Conservation (phyloP, 164 flowering plant species). For the Chimonanthus praecox region DNA sequence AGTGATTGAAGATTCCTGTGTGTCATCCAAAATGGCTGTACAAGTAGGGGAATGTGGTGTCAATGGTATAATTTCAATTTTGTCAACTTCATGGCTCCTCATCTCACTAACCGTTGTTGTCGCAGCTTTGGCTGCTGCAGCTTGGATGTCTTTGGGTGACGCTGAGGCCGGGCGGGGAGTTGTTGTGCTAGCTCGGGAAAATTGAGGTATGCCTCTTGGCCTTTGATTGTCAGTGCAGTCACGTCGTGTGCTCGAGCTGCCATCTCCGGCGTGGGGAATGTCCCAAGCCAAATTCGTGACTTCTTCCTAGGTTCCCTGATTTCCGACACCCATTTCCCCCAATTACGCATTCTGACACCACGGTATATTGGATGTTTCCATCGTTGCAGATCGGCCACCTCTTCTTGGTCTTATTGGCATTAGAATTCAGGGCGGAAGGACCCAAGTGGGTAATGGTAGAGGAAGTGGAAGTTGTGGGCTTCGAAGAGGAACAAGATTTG, state of each 20-base stretch:
- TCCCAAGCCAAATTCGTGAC: conserved; percentile 64
- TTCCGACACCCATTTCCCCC: conserved; percentile 71
- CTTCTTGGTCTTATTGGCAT: conserved; percentile 8
- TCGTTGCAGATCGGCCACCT: conserved; percentile 9
- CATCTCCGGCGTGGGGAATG: conserved; percentile 56
- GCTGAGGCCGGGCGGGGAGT: conserved; percentile 48
- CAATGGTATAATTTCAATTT: conserved; percentile 5
- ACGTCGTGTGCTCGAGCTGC: conserved; percentile 71
- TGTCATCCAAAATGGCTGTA: conserved; percentile 7
- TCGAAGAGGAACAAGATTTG: conserved; percentile 7
- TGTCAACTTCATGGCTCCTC: background rate
- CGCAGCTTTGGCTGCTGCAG: conserved; percentile 51
- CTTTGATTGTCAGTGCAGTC: conserved; percentile 53
- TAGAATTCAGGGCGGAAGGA: background rate
- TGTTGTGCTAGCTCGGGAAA: conserved; percentile 45
- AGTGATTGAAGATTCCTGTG: conserved; percentile 8
- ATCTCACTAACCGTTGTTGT: conserved; percentile 14
- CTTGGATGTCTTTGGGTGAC: conserved; percentile 48
- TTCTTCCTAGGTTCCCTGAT: conserved; percentile 59
- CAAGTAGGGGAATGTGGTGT: too few relatives aligned
- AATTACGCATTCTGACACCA: conserved; percentile 51
- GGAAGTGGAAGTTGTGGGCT: conserved; percentile 6
- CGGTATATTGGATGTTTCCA: conserved; percentile 32
- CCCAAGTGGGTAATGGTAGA: conserved; percentile 1
- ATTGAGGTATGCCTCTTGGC: conserved; percentile 43